Evolutionary conservation across 2,329 filamentous ascomycete genomes (phyloP).

Genomic region (Fonsecaea multimorphosa): DNA sequence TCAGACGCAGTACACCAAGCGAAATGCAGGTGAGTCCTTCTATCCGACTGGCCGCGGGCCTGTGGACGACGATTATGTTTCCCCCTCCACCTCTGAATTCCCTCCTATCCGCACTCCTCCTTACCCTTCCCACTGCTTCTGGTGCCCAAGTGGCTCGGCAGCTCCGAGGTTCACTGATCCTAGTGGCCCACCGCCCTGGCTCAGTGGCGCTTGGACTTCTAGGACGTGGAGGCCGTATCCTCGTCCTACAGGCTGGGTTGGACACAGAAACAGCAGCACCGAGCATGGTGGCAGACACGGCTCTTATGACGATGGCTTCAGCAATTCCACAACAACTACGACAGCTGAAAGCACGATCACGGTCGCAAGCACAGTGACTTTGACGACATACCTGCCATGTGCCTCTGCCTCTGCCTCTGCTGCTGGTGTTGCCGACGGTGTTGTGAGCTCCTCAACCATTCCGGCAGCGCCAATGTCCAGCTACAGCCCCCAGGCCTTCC

Average conservation of each 20-base stretch:
- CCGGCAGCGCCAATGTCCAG: neutral
- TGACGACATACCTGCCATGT: constrained; percentile 6
- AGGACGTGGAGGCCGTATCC: neutral
- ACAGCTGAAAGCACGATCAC: constrained; percentile 4
- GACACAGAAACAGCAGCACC: constrained; percentile 1
- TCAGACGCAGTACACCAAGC: constrained; percentile 32
- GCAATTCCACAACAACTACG: neutral
- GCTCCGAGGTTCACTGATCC: neutral
- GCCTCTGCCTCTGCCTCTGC: neutral
- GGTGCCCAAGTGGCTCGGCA: neutral
- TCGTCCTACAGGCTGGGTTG: neutral
- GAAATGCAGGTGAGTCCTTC: constrained; percentile 30
- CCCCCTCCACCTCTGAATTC: constrained; percentile 2
- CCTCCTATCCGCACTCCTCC: neutral
- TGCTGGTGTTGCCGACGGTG: neutral
- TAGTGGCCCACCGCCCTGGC: constrained; percentile 6
- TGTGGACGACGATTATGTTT: neutral
- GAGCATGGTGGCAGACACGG: neutral
- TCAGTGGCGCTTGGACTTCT: neutral
- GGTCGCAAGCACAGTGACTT: constrained; percentile 6
- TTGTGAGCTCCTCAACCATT: neutral
- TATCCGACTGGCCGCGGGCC: constrained; percentile 4
- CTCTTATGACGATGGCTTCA: neutral
- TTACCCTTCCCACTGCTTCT: neutral
- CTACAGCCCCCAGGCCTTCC: neutral